phyloP scores from a whole-genome alignment of 1,284 basidiomycete species.

The Ceratobasidium sp. region DNA sequence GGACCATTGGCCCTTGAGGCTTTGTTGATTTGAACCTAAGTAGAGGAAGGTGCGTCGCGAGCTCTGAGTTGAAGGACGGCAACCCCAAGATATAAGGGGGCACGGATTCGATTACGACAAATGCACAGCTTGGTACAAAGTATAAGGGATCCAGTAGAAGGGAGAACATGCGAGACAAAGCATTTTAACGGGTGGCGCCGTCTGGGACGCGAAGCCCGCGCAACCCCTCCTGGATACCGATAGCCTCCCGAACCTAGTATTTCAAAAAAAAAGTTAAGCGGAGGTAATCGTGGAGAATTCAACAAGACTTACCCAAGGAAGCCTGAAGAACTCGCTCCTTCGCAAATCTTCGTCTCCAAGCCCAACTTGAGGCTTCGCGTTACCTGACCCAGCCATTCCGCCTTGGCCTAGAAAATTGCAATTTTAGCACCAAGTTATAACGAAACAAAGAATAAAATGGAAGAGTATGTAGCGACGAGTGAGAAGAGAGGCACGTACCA shows the following conservation, averaged over 20 bases:
- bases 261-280: neutral
- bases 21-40: neutral
- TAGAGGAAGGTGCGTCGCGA: neutral
- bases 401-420: slow-evolving; percentile 20
- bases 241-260: slow-evolving; percentile 69
- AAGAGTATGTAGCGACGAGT: neutral
- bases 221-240: slow-evolving; percentile 69
- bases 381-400: slow-evolving; percentile 62
- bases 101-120: too few species aligned
- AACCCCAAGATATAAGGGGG: neutral
- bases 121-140: too few species aligned
- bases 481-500: slow-evolving; percentile 57
- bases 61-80: too few species aligned
- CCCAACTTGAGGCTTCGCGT: slow-evolving; percentile 61
- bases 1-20: neutral
- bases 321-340: slow-evolving; percentile 88
- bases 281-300: neutral
- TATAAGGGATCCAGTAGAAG: neutral
- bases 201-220: slow-evolving; percentile 57
- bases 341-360: slow-evolving; percentile 82
- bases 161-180: neutral
- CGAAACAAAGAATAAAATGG: neutral
- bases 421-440: neutral
- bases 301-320: slow-evolving; percentile 78
- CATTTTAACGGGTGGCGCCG: slow-evolving; percentile 8